Conservation (phyloP, 2,329 filamentous ascomycete genomes). For the Aspergillus uvarum region DNA sequence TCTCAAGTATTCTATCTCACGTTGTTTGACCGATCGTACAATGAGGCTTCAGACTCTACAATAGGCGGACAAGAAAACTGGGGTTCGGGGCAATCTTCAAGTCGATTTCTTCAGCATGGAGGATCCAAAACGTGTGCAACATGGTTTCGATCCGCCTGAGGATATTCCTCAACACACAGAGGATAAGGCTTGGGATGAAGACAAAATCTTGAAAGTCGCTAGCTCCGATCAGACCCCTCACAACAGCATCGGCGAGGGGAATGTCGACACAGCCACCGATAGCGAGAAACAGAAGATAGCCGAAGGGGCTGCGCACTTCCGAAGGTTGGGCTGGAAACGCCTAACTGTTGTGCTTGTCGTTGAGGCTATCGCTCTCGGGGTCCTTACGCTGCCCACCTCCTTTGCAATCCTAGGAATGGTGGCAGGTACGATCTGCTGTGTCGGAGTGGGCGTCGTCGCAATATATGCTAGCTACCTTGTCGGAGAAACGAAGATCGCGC, state of each 20-base stretch:
- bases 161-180: background rate
- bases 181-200: background rate
- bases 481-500: conserved; percentile 37
- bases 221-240: background rate
- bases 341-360: conserved; percentile 51
- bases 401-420: conserved; percentile 49
- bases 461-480: conserved; percentile 45
- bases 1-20: background rate
- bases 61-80: background rate
- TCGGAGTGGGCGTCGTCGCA: conserved; percentile 40
- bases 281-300: background rate
- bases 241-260: background rate
- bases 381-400: conserved; percentile 45
- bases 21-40: background rate
- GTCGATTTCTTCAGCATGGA: background rate
- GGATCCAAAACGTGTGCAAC: background rate
- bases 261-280: background rate
- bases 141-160: background rate
- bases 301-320: background rate
- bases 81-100: background rate
- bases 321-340: conserved; percentile 47
- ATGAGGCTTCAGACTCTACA: background rate
- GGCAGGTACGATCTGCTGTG: conserved; percentile 42
- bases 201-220: background rate
- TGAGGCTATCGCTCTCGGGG: conserved; percentile 51